These are phyloP conservation scores for Ceratobasidium sp. DNA, from an alignment of 1,284 basidiomycete species.

Conservation along the genomic window DNA sequence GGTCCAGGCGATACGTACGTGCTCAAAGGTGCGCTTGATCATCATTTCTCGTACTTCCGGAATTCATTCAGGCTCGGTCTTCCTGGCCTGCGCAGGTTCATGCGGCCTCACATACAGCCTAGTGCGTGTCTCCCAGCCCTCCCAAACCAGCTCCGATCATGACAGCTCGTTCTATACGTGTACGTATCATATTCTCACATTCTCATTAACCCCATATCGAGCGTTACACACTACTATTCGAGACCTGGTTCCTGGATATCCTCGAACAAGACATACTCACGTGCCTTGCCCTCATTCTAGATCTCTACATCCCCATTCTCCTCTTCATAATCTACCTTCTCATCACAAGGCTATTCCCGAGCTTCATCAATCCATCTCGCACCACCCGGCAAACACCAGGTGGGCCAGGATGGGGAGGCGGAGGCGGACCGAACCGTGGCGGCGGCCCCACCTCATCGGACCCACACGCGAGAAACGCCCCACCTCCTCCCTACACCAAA, in stretches of 20 bases:
- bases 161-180: constrained; percentile 38
- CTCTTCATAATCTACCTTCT: constrained; percentile 47
- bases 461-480: constrained; percentile 43
- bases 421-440: constrained; percentile 52
- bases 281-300: constrained; percentile 25
- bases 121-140: constrained; percentile 46
- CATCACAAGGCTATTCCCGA: constrained; percentile 16
- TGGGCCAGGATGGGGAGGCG: constrained; percentile 49
- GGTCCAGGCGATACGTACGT: constrained; percentile 59
- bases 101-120: constrained; percentile 59
- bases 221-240: constrained; percentile 45
- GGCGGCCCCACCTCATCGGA: constrained; percentile 56
- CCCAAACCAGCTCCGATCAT: constrained; percentile 42
- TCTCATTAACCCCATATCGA: too few species aligned
- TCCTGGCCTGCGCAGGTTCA: constrained; percentile 51
- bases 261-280: constrained; percentile 44
- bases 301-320: constrained; percentile 2
- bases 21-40: constrained; percentile 55
- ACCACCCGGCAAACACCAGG: constrained; percentile 45
- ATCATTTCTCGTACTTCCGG: background rate
- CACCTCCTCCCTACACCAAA: constrained; percentile 42
- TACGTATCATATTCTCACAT: constrained; percentile 47
- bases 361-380: constrained; percentile 46
- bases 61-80: background rate
- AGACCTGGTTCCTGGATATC: constrained; percentile 41